Percentiles rank a stretch among this genome's conserved stretches.
Evolutionary conservation across 495 filamentous ascomycete genomes (phyloP).

Genomic region (Aspergillus wentii): DNA sequence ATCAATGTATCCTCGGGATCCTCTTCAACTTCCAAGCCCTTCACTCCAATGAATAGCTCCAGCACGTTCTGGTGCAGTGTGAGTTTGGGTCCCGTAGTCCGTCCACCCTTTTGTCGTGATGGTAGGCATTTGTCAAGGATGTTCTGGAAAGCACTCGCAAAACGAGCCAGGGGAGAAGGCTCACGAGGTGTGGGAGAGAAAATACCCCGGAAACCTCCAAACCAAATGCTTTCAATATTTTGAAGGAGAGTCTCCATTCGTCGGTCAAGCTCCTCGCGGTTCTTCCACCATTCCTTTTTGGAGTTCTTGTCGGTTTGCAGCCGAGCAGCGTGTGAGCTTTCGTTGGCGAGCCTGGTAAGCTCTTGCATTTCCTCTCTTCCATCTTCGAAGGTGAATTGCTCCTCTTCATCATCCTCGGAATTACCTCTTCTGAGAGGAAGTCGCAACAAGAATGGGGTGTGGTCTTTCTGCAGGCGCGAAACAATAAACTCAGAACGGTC

Average conservation of each 20-base stretch:
- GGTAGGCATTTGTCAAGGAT: constrained; percentile 85
- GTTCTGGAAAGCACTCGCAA: constrained; percentile 70
- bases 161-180: constrained; percentile 59
- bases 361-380: constrained; percentile 74
- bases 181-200: constrained; percentile 68
- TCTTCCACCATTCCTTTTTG: constrained; percentile 84
- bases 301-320: constrained; percentile 53
- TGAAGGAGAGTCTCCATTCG: constrained; percentile 72
- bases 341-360: constrained; percentile 73
- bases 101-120: constrained; percentile 67
- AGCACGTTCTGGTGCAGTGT: constrained; percentile 72
- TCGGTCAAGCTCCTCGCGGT: constrained; percentile 71
- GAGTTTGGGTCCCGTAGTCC: constrained; percentile 42
- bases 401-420: constrained; percentile 76
- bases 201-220: constrained; percentile 88
- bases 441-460: constrained; percentile 76
- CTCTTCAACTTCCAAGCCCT: constrained; percentile 59
- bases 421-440: constrained; percentile 78
- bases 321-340: constrained; percentile 70
- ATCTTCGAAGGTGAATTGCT: constrained; percentile 75
- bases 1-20: constrained; percentile 82
- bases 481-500: constrained; percentile 75
- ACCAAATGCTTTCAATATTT: constrained; percentile 88
- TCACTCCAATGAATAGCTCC: constrained; percentile 83
- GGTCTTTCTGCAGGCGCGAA: constrained; percentile 66